Evolutionary conservation across 345 rosid genomes (phyloP), one percentile per base, ranked within the genome.

Genomic region (Bruguiera sexangula): DNA sequence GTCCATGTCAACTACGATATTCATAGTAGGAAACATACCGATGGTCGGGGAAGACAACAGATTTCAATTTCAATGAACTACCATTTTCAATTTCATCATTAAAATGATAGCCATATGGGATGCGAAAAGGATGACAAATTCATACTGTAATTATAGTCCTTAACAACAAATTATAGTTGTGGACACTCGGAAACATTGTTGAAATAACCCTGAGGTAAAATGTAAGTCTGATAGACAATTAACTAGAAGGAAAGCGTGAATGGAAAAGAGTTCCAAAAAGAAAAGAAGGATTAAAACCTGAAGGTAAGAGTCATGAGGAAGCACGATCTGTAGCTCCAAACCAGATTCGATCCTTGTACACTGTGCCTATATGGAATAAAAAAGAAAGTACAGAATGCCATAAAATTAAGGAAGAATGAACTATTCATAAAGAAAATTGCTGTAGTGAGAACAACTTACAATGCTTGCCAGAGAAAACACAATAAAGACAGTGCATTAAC

Each of bases 291-390:
- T 48, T 70, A 62, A 61, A 85, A 90, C 98, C 96, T 94, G 98
- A 79, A 94, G 96, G 81, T 94, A 94, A 3, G 98, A 94, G 75
- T 94, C 96, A 26, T 79, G 87, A 10, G 98, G 98, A 81, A 94
- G 98, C 76, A 94, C 98, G 79, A 91, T 86, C 78, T 91, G 83
- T 76, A 91, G 98, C 72, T 91, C 98, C 85, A 94, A 81, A 80
- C 98, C 98, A 73, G 96, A 86, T 73, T 91, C 89, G 56, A 91
- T 84, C 73, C 98, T 85, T 29, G 95, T 85, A 62, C 89, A 82
- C 64, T 91, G 80, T 31, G 96, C 96, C 98, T 94, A 69, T 52
- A 53, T 13, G 31, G 60, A 56, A 73, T 29, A 51, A 13, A 53
- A 46, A 18, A 2, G 51, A 24, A 32, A 21, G 7, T 31, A 9